These are phyloP conservation scores for Beauveria pseudobassiana DNA, from an alignment of 2,329 filamentous ascomycete species.

Conservation along the genomic window DNA sequence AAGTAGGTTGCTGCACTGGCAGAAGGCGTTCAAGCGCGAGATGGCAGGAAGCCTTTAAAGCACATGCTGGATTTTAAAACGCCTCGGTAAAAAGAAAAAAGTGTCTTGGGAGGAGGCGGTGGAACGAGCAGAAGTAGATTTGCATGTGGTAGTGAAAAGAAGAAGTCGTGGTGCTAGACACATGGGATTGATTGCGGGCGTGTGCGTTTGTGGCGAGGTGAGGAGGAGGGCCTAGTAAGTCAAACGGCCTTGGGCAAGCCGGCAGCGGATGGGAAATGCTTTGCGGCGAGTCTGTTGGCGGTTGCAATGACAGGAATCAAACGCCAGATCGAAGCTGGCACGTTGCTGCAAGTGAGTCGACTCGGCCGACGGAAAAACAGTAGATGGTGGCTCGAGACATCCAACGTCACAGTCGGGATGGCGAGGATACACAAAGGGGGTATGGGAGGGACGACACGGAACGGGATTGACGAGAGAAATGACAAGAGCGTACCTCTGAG, in stretches of 20 bases:
- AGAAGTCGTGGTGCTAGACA: slow-evolving; percentile 6
- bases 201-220: not conserved
- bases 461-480: not conserved
- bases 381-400: not conserved
- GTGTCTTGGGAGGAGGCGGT: too few relatives aligned
- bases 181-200: not conserved
- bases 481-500: slow-evolving; percentile 10
- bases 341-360: not conserved
- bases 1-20: not conserved
- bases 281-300: not conserved
- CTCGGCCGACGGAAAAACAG: not conserved
- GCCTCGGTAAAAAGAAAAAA: not conserved
- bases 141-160: not conserved
- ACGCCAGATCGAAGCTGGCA: not conserved
- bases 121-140: not conserved
- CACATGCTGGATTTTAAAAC: not conserved
- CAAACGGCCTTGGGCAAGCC: not conserved
- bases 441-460: not conserved
- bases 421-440: not conserved
- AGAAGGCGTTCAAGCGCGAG: slow-evolving; percentile 12
- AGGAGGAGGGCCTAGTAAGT: not conserved
- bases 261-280: not conserved
- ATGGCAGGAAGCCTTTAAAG: not conserved
- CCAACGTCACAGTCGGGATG: not conserved
- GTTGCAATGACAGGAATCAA: not conserved